Evolutionary conservation across 768 basidiomycete species (phyloP).

Genomic region (Panaeolus cyanescens): DNA sequence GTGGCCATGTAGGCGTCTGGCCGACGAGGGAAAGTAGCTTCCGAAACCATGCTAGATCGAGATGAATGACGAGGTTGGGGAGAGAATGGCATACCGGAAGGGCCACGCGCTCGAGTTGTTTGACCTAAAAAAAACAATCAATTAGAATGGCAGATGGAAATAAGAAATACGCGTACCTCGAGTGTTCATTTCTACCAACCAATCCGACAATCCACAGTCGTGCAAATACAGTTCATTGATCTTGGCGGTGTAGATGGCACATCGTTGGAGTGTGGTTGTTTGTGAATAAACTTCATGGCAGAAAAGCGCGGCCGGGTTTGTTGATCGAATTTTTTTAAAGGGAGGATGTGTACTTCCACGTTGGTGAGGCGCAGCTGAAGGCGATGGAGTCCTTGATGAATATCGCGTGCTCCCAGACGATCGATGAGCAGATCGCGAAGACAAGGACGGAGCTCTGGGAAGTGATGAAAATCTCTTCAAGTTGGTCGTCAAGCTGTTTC

Average conservation of each 20-base stretch:
- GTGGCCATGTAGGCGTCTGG: constrained; percentile 80
- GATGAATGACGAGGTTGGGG: constrained; percentile 70
- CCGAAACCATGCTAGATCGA: constrained; percentile 70
- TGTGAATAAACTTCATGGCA: constrained; percentile 62
- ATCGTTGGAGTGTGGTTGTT: constrained; percentile 66
- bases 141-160: neutral
- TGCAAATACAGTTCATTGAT: constrained; percentile 79
- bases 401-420: constrained; percentile 35
- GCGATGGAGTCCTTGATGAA: constrained; percentile 40
- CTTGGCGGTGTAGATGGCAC: constrained; percentile 73
- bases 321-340: constrained; percentile 22
- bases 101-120: constrained; percentile 30
- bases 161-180: constrained; percentile 46
- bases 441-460: constrained; percentile 68
- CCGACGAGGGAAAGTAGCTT: constrained; percentile 77
- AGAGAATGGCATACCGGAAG: constrained; percentile 43
- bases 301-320: constrained; percentile 68
- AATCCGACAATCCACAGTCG: constrained; percentile 79
- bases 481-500: constrained; percentile 46
- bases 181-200: constrained; percentile 60
- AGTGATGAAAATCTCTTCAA: constrained; percentile 57
- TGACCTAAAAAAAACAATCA: constrained; percentile 23
- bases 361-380: constrained; percentile 24
- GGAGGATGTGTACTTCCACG: constrained; percentile 12
- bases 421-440: constrained; percentile 38